Base-by-base conservation (phyloP, 306 rosid genomes). In the Vigna radiata region DNA sequence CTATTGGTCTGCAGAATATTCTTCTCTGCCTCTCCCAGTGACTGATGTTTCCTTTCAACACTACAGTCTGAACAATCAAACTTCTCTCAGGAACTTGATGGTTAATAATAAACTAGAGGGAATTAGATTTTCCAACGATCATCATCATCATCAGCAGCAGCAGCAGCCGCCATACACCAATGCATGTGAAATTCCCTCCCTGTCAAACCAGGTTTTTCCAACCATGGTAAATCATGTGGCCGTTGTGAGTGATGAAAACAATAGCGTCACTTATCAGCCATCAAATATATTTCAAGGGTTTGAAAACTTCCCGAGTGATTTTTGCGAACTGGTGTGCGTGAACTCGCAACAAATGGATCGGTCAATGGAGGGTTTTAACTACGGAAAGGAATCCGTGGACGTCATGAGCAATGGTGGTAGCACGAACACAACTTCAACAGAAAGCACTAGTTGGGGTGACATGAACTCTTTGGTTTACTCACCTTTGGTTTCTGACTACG, bases 371-470 rank as follows among this genome's bases (percentile, higher is more conserved):
- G 84, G 76, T 16, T 80, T 82, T 58, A 46, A 68, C 27, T 90
- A 84, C 72, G 97, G 91, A 46, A 59, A 73, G 74, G 81, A 86
- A 46, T 69, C 76, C 4, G 7, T 86, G 70, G 81, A 84, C 21
- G 49, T 44, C 5, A 80, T 75, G 52, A 70, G 69, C 70, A 65
- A 68, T 61, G 83, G 81, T 44, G 84, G 84, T 2, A 87, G 80
- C 85, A 82, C 79, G 0, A 82, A 75, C 31, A 82, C 89, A 6
- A 68, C 78, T 27, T 86, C 89, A 73, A 82, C 85, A 18, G 97
- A 89, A 72, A 92, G 93, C 69, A 83, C 73, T 18, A 85, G 89
- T 43, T 91, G 94, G 97, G 97, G 91, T 54, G 96, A 89, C 72
- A 88, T 84, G 73, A 87, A 66, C 71, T 86, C 97, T 68, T 64